Evolutionary conservation across 805 yeast species (phyloP).

Genomic region (Peterozyma xylosa): DNA sequence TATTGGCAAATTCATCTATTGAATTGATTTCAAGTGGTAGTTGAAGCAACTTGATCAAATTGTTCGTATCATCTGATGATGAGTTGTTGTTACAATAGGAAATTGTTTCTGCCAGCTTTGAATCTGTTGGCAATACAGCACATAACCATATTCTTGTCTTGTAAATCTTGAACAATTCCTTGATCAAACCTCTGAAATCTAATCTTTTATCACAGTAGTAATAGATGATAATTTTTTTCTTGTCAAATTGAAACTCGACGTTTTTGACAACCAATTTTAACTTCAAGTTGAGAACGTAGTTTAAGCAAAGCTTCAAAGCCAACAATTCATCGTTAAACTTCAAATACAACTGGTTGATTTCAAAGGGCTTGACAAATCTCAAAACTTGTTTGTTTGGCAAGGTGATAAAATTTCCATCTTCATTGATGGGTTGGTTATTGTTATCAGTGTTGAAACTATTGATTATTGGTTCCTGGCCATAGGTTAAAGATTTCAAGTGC

Average conservation of each 20-base stretch:
- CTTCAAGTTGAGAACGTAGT: conserved; percentile 29
- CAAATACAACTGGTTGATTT: conserved; percentile 50
- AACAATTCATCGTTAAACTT: conserved; percentile 68
- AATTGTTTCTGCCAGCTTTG: conserved; percentile 20
- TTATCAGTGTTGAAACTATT: conserved; percentile 16
- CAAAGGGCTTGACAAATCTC: conserved; percentile 70
- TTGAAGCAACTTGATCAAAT: conserved; percentile 31
- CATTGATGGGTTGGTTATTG: conserved; percentile 30
- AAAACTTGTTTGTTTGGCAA: conserved; percentile 74
- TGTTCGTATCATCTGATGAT: conserved; percentile 2
- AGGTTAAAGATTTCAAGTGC: conserved; percentile 46
- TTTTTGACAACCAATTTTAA: conserved; percentile 55
- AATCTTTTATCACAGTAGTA: conserved; percentile 58
- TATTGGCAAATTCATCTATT: conserved; percentile 32
- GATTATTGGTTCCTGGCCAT: conserved; percentile 20
- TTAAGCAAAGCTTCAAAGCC: conserved; percentile 58
- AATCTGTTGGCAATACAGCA: conserved; percentile 47
- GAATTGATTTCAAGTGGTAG: conserved; percentile 18
- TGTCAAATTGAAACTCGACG: conserved; percentile 78
- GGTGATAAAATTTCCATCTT: conserved; percentile 54
- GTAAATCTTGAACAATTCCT: conserved; percentile 67
- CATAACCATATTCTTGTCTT: conserved; percentile 81
- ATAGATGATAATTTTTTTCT: conserved; percentile 69
- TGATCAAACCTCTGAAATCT: conserved; percentile 66
- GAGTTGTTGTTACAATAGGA: conserved; percentile 17